Conservation (phyloP, 1,139 yeast species). For the Lodderomyces pseudojiufengensis region DNA sequence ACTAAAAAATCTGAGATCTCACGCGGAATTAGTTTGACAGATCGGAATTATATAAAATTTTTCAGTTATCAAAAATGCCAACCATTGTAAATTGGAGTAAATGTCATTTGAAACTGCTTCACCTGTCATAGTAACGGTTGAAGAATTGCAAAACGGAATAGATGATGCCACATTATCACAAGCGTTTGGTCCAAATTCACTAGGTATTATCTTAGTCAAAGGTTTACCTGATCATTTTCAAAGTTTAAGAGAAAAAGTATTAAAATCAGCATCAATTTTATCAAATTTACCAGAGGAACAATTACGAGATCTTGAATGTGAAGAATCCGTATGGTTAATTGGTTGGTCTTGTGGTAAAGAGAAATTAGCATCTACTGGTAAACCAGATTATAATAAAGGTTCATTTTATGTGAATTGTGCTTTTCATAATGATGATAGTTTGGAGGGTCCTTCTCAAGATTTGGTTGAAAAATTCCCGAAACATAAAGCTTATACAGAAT, state of each 20-base stretch:
- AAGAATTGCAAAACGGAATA: conserved; percentile 32
- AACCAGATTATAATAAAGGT: conserved; percentile 54
- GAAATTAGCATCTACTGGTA: conserved; percentile 32
- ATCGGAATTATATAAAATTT: no score
- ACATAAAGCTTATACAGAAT: conserved; percentile 43
- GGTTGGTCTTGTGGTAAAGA: conserved; percentile 72
- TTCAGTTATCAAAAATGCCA: no score
- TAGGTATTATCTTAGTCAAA: conserved; percentile 50
- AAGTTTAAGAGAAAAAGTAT: conserved; percentile 40
- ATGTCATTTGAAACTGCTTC: neutral
- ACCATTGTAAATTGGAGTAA: no score
- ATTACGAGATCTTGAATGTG: conserved; percentile 40
- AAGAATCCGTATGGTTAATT: conserved; percentile 48
- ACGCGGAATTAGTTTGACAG: no score
- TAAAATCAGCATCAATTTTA: conserved; percentile 42
- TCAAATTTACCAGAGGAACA: conserved; percentile 38
- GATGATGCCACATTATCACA: conserved; percentile 27
- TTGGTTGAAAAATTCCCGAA: conserved; percentile 29
- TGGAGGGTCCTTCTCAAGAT: conserved; percentile 45
- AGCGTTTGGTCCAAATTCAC: conserved; percentile 58
- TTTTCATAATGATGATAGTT: conserved; percentile 39
- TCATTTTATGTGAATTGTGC: conserved; percentile 61
- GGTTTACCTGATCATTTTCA: conserved; percentile 39
- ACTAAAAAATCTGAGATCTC: no score
- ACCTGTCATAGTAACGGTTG: conserved; percentile 33